phyloP scores from a whole-genome alignment of 352 stramenopile genomes.

The Pythium guiyangense region DNA sequence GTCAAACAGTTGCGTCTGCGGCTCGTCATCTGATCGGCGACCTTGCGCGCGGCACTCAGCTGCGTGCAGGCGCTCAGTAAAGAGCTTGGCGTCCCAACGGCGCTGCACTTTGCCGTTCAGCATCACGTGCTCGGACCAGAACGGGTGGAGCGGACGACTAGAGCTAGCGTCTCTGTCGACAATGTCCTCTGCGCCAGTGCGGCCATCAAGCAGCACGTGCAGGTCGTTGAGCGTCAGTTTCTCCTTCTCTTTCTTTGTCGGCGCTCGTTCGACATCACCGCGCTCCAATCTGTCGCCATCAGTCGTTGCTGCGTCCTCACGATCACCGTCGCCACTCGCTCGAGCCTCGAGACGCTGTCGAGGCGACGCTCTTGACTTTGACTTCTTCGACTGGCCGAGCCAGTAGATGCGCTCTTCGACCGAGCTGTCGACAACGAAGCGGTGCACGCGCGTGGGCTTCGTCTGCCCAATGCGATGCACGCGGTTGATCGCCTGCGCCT shows the following conservation, averaged over 20 bases:
- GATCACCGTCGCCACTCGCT: background rate
- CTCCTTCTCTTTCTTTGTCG: conserved; percentile 49
- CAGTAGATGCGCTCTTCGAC: conserved; percentile 88
- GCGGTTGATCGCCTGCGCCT: conserved; percentile 86
- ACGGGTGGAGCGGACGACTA: conserved; percentile 10
- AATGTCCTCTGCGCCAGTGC: background rate
- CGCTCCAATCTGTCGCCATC: conserved; percentile 3
- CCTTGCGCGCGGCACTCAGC: conserved; percentile 18
- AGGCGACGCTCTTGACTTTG: background rate
- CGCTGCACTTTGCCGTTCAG: conserved; percentile 29
- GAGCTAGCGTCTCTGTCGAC: background rate
- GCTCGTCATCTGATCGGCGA: background rate
- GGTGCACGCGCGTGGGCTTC: conserved; percentile 73
- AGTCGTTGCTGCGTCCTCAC: background rate
- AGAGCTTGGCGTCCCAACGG: conserved; percentile 23
- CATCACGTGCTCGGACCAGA: conserved; percentile 42
- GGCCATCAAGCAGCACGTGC: conserved; percentile 29
- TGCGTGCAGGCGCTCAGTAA: conserved; percentile 36
- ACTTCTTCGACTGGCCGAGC: conserved; percentile 27
- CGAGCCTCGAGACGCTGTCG: background rate
- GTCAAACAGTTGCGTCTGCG: conserved; percentile 24
- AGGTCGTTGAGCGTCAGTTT: conserved; percentile 49
- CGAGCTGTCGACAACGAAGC: conserved; percentile 86
- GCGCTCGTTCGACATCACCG: conserved; percentile 20
- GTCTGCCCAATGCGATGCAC: conserved; percentile 91